phyloP scores from a whole-genome alignment of 1,284 basidiomycete species.

The Ustilago curta region DNA sequence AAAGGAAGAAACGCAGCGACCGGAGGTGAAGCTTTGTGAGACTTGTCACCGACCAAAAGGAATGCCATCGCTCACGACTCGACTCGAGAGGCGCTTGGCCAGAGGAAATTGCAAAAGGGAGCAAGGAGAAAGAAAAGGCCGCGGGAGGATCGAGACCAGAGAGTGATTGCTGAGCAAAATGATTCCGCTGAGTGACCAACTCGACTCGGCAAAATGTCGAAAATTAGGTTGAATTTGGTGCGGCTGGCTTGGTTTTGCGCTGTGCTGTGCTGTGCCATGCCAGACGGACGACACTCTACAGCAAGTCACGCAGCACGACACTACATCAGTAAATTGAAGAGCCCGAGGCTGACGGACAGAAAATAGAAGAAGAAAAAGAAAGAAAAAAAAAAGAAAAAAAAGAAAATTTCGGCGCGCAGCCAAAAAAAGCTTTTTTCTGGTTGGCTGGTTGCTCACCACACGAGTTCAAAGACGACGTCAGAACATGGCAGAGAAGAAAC shows the following conservation, averaged over 20 bases:
- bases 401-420: neutral
- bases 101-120: neutral
- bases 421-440: conserved; percentile 7
- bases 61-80: conserved; percentile 11
- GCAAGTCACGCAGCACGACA: neutral
- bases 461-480: conserved; percentile 9
- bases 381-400: too few species aligned
- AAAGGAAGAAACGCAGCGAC: neutral
- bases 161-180: neutral
- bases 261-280: too few species aligned
- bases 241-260: too few species aligned
- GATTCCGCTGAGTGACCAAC: too few species aligned
- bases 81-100: neutral
- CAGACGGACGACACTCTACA: neutral
- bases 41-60: conserved; percentile 1
- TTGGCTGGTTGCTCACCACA: conserved; percentile 2
- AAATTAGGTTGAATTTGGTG: too few species aligned
- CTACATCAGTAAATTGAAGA: neutral
- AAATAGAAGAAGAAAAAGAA: too few species aligned
- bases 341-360: conserved; percentile 5
- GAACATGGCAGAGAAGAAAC: neutral
- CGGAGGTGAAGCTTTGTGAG: conserved; percentile 3
- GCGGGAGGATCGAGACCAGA: conserved; percentile 3
- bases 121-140: neutral
- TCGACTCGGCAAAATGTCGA: too few species aligned